These are phyloP conservation scores for Euryodendron excelsum DNA, from an alignment of 148 eudicot genomes.

Conservation along the genomic window DNA sequence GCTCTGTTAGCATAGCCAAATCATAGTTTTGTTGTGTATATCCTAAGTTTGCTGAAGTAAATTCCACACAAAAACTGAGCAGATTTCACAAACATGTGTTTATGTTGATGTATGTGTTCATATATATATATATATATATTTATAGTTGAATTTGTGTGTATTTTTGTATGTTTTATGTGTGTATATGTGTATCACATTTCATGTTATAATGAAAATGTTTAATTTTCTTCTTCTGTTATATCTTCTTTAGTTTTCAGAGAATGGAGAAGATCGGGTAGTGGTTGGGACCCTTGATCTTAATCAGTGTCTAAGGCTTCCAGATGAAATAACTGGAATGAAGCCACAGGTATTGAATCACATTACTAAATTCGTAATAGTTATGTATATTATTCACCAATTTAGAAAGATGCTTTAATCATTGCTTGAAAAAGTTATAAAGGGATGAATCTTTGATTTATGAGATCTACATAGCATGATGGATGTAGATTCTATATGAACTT, in stretches of 20 bases:
- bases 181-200: background rate
- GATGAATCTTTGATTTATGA: background rate
- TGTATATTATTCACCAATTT: background rate
- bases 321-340: constrained; percentile 75
- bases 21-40: no score
- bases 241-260: constrained; percentile 49
- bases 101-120: no score
- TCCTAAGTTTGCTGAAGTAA: no score
- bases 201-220: background rate
- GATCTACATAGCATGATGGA: background rate
- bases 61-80: no score
- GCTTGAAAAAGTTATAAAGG: background rate
- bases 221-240: background rate
- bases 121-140: no score
- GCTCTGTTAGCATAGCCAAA: no score
- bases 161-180: background rate
- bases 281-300: constrained; percentile 84
- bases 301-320: constrained; percentile 82
- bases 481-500: no score
- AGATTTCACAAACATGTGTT: no score
- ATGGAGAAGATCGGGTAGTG: constrained; percentile 64
- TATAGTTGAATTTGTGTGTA: no score
- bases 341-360: constrained; percentile 56
- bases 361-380: background rate
- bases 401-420: background rate